Evolutionary conservation across 2,329 filamentous ascomycete genomes (phyloP), one percentile per base, ranked within the genome.

Genomic region (Ceratocystis alfenasii): DNA sequence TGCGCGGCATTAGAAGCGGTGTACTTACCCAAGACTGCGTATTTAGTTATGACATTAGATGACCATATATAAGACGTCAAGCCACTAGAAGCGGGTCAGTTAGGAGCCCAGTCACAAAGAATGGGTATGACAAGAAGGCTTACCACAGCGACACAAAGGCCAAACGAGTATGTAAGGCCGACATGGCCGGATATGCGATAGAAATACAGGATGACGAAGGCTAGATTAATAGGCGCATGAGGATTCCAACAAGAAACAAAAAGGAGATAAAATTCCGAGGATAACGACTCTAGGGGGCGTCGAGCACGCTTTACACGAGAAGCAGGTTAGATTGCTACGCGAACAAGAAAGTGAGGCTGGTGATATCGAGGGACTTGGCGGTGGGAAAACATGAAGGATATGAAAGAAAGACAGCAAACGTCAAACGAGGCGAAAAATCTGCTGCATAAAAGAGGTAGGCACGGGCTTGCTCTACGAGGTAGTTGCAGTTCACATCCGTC

Each of bases 11-110:
- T 22, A 41, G 50, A 60, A 17, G 20, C n/a, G 30, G 30, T 6
- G 8, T 28, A 65, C 68, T 36, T 17, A 69, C 68, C 65, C 12
- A 68, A 59, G 15, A 67, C 53, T 5, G 68, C 63, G 53, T 69
- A 69, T 36, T 64, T 64, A n/a, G 65, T 53, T 10, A 68, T 30
- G 15, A 67, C 67, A 36, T 65, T 60, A 17, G 61, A 67, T 4
- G 62, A 55, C 62, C 61, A 62, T 22, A 66, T 28, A 64, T 67
- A 68, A 44, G 64, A 63, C 1, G 68, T 61, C 25, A 63, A 30
- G 41, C 62, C 61, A 46, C 64, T 68, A 22, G 1, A 63, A 12
- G 22, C 45, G 36, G 22, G 53, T 60, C 36, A 59, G 62, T 44
- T 10, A 41, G 30, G 44, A 22, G 22, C 17, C 46, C 46, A 25